Conservation (phyloP, 495 filamentous ascomycete genomes). For the Xylaria acuta region DNA sequence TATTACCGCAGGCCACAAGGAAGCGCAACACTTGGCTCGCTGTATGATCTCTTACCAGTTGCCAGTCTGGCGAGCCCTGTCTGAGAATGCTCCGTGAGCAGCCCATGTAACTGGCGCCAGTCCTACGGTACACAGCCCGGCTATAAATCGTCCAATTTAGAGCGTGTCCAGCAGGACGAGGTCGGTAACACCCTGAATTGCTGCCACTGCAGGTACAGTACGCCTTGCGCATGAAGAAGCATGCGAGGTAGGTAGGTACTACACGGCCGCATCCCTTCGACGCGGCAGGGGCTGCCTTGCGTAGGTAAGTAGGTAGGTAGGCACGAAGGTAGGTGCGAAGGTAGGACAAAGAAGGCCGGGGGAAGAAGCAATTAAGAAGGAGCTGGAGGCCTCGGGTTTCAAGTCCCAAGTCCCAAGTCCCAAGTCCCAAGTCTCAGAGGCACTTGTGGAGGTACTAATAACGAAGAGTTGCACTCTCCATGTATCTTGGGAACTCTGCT, state of each 20-base stretch:
- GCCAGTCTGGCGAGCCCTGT: too few species aligned
- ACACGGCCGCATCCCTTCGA: background rate
- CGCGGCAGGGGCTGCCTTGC: background rate
- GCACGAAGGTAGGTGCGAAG: too few species aligned
- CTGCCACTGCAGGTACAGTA: background rate
- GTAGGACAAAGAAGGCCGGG: slow-evolving; percentile 2
- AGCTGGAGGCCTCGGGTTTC: background rate
- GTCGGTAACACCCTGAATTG: background rate
- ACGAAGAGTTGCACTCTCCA: background rate
- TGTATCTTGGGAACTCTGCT: background rate
- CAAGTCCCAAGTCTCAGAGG: background rate
- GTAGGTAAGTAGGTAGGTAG: too few species aligned
- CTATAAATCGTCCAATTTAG: background rate
- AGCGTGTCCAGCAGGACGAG: background rate
- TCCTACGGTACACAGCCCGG: background rate
- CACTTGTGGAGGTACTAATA: background rate
- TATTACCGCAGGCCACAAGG: too few species aligned
- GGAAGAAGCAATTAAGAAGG: background rate
- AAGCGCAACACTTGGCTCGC: background rate
- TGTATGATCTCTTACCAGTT: background rate
- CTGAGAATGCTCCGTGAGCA: background rate
- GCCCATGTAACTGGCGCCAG: background rate
- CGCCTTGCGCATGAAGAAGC: background rate
- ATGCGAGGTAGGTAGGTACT: background rate
- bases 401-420: background rate